Evolutionary conservation across 257 asterid genomes (phyloP).

Genomic region (Jacaranda copaia): DNA sequence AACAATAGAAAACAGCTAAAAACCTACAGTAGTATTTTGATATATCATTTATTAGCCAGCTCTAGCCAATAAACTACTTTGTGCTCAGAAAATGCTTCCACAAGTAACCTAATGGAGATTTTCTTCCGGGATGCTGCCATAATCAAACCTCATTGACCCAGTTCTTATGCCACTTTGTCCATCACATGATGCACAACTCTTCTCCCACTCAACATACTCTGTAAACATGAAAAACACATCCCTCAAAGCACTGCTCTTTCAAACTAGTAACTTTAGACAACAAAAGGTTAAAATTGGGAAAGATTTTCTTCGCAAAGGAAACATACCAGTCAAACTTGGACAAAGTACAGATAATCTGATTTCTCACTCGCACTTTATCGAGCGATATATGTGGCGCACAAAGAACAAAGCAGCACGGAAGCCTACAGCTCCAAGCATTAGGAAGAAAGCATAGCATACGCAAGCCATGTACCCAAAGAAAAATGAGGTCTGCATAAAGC

Average conservation of each 20-base stretch:
- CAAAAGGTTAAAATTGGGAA: neutral
- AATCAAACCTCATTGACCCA: constrained; percentile 16
- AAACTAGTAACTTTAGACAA: neutral
- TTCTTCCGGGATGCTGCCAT: constrained; percentile 11
- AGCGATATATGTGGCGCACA: constrained; percentile 82
- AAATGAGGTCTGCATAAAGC: constrained; percentile 94
- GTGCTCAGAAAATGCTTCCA: constrained; percentile 32
- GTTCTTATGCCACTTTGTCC: constrained; percentile 1
- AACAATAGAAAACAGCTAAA: constrained; percentile 27
- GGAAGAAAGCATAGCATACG: constrained; percentile 85
- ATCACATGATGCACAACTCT: constrained; percentile 28
- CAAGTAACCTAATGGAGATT: constrained; percentile 24
- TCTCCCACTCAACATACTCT: constrained; percentile 25
- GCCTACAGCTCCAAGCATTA: constrained; percentile 89
- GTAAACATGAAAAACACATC: neutral
- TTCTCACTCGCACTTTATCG: constrained; percentile 72
- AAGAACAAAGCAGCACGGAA: constrained; percentile 90
- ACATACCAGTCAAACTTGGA: constrained; percentile 33
- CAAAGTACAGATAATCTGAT: constrained; percentile 17
- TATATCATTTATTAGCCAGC: constrained; percentile 30
- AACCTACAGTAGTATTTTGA: constrained; percentile 30
- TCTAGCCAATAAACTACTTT: constrained; percentile 24
- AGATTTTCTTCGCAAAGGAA: neutral
- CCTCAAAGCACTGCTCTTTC: neutral
- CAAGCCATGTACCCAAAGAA: constrained; percentile 94